Conservation (phyloP, 352 stramenopile species). For the Globisporangium spinosum region DNA sequence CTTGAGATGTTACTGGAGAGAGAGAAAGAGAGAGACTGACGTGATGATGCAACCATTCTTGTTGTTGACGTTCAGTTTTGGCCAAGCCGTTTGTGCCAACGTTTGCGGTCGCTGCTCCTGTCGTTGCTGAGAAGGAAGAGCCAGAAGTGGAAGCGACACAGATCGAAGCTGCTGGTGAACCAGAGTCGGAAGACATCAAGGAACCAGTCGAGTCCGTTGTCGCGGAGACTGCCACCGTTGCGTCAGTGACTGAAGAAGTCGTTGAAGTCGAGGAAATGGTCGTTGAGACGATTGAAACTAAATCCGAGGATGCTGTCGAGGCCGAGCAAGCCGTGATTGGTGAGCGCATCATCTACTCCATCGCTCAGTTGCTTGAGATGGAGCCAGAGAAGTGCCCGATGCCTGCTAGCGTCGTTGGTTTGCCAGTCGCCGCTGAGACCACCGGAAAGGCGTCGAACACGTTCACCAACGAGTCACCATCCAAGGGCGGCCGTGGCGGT, state of each 20-base stretch:
- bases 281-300: conserved; percentile 6
- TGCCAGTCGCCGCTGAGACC: conserved; percentile 45
- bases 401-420: conserved; percentile 45
- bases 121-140: background rate
- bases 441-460: conserved; percentile 41
- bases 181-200: conserved; percentile 20
- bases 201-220: conserved; percentile 11
- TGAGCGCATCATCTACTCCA: conserved; percentile 72
- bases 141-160: conserved; percentile 3
- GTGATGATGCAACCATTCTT: background rate
- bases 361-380: conserved; percentile 70
- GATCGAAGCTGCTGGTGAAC: conserved; percentile 4
- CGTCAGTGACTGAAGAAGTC: background rate
- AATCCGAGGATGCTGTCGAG: conserved; percentile 24
- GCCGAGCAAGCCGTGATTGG: conserved; percentile 39
- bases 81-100: conserved; percentile 19
- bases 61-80: conserved; percentile 7
- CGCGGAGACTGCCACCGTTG: background rate
- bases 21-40: background rate
- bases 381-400: conserved; percentile 53
- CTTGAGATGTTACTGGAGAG: background rate
- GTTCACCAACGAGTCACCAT: conserved; percentile 5
- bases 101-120: background rate
- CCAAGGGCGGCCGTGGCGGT: conserved; percentile 12
- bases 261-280: conserved; percentile 1